Percentiles rank a stretch among this genome's conserved stretches.
phyloP scores from a whole-genome alignment of 495 filamentous ascomycete species.

The Umbilicaria muhlenbergii region DNA sequence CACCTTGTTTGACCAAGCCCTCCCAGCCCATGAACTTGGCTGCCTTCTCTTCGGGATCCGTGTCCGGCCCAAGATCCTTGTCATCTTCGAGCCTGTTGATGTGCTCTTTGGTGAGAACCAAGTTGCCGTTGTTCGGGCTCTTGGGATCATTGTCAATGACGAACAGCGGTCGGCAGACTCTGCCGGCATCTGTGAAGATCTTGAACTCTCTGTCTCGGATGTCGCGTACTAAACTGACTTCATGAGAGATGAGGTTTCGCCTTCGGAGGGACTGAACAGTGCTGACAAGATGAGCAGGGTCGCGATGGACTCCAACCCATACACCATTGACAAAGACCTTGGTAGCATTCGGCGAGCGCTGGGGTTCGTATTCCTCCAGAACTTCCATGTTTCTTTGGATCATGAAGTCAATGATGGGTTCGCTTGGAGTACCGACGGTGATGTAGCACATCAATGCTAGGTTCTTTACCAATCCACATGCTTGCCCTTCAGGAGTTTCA shows the following conservation, averaged over 20 bases:
- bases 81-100: slow-evolving; percentile 53
- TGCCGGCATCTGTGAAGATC: slow-evolving; percentile 92
- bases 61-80: slow-evolving; percentile 39
- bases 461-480: slow-evolving; percentile 97
- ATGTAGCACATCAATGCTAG: slow-evolving; percentile 96
- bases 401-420: slow-evolving; percentile 91
- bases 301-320: slow-evolving; percentile 84
- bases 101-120: slow-evolving; percentile 74
- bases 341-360: slow-evolving; percentile 76
- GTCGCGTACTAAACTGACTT: slow-evolving; percentile 86
- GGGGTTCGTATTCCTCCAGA: slow-evolving; percentile 88
- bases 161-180: slow-evolving; percentile 84
- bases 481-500: slow-evolving; percentile 96
- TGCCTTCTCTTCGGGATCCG: slow-evolving; percentile 38
- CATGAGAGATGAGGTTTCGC: slow-evolving; percentile 60
- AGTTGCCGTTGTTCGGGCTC: slow-evolving; percentile 53
- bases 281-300: slow-evolving; percentile 63
- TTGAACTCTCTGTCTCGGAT: slow-evolving; percentile 96
- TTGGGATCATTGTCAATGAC: slow-evolving; percentile 66
- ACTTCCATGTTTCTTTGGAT: slow-evolving; percentile 86
- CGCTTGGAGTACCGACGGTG: slow-evolving; percentile 76
- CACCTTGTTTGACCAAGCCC: slow-evolving; percentile 61
- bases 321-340: slow-evolving; percentile 97
- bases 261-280: slow-evolving; percentile 65
- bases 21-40: slow-evolving; percentile 72